Evolutionary conservation across 768 basidiomycete species (phyloP), one percentile per base, ranked within the genome.

Genomic region (Artomyces pyxidatus): DNA sequence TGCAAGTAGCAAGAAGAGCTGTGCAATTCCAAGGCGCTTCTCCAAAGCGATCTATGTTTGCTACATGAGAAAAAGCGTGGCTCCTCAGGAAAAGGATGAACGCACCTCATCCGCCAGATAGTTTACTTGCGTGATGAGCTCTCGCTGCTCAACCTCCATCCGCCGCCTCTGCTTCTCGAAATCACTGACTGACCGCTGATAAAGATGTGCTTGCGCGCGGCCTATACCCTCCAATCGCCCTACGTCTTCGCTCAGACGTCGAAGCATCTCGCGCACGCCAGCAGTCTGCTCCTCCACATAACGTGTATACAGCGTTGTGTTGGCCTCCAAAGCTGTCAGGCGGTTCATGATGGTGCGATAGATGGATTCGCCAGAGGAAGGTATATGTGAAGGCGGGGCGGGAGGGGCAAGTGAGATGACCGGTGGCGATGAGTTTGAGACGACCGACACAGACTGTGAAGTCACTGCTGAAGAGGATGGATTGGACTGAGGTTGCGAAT

Each of bases 301-400:
- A 16, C 81, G 66, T 19, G 82, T 76, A 38, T 89, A 85, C 3
- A 97, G 72, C 0, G 89, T 89, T 42, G 92, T 86, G 58, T 94
- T 96, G 8, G 77, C 76, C 64, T 98, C 94, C 12, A 98, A 75
- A 6, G 80, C 78, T 2, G 80, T 78, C 10, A 99, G 74, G 6
- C 93, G 83, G 57, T 96, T 95, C 81, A 94, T 94, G 57, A 98
- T 99, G 11, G 85, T 89, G 7, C 92, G 85, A 59, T 96, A 98
- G 55, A 99, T 93, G 2, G 91, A 94, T 63, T 99, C 96, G 21
- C 77, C 73, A 0, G 65, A 56, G 1, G 59, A 50, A 21, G 59
- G 46, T 6, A 59, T 47, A 1, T 63, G 49, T 7, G 55, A 42
- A 59, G 59, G 46, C 29, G 54, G 41, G 37, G 63, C 37, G 42